These are phyloP conservation scores for Astrothelium subdiscretum DNA, from an alignment of 495 filamentous ascomycete species.

Conservation along the genomic window DNA sequence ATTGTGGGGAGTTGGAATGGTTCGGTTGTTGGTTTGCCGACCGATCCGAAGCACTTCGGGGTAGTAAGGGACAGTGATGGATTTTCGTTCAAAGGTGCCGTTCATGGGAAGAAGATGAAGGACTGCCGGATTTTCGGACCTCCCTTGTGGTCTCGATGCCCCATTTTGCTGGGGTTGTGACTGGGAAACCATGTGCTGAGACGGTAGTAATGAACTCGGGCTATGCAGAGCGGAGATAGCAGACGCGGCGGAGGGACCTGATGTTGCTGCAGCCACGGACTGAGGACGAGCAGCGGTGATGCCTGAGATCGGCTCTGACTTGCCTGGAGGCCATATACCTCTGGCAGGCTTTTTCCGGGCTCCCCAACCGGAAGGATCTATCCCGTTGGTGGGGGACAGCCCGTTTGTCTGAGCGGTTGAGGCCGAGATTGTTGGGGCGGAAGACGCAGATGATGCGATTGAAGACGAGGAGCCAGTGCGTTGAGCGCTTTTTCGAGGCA, in stretches of 20 bases:
- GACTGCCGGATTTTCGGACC: slow-evolving; percentile 55
- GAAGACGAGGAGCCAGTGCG: slow-evolving; percentile 84
- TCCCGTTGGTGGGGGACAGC: slow-evolving; percentile 29
- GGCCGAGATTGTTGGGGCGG: slow-evolving; percentile 31
- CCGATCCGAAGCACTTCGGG: slow-evolving; percentile 87
- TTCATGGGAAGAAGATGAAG: slow-evolving; percentile 79
- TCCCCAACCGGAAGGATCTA: slow-evolving; percentile 39
- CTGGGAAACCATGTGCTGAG: slow-evolving; percentile 50
- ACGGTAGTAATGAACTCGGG: slow-evolving; percentile 58
- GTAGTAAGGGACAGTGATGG: slow-evolving; percentile 78
- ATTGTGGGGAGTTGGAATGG: slow-evolving; percentile 75
- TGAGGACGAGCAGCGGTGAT: slow-evolving; percentile 51
- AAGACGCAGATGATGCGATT: slow-evolving; percentile 27
- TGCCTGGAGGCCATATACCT: slow-evolving; percentile 60
- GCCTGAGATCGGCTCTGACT: slow-evolving; percentile 54
- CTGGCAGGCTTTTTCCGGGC: slow-evolving; percentile 52
- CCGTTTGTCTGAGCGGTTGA: slow-evolving; percentile 40
- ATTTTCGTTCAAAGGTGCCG: slow-evolving; percentile 91
- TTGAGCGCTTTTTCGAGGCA: slow-evolving; percentile 72
- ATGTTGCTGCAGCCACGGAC: slow-evolving; percentile 49
- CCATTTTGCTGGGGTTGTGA: slow-evolving; percentile 51
- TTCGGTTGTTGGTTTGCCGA: slow-evolving; percentile 93
- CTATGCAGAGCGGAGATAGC: slow-evolving; percentile 67
- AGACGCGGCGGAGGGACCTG: slow-evolving; percentile 53
- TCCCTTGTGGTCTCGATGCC: slow-evolving; percentile 41